Evolutionary conservation across 805 yeast genomes (phyloP), one percentile per base, ranked within the genome.

Genomic region (Metschnikowia reukaufii): DNA sequence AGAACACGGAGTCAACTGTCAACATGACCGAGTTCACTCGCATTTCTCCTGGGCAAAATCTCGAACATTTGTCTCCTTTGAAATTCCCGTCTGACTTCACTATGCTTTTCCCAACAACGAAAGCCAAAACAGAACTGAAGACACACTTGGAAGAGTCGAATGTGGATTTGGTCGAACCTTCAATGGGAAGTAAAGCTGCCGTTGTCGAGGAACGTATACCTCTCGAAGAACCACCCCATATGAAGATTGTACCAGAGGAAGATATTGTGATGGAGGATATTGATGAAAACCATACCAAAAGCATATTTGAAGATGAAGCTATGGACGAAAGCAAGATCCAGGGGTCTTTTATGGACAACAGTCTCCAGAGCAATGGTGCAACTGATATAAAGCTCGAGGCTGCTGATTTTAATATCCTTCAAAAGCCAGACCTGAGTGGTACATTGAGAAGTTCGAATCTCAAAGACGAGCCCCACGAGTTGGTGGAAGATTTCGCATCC

Each of bases 51-150:
- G 51, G 56, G 9, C 39, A 48, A 44, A 25, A 39, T 6, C 27
- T 44, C 15, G 43, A 47, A 21, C 52, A 51, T 13, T 49, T 65
- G 23, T 64, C 70, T 2, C 72, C 73, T 1, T 56, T 62, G 12
- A 67, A 68, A 47, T 49, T 51, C 13, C 57, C 65, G 3, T 55
- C 64, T 3, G 73, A 68, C 34, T 65, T 68, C 46, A 66, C 71
- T 5, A 65, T 65, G 69, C 50, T 66, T 17, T 43, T 61, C 16
- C 69, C 67, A 40, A 21, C 47, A 29, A 44, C 46, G 37, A 16
- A 51, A 58, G 17, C 36, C 19, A 36, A 36, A n/a, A 20, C 34
- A 12, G 48, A 45, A 27, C 33, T 34, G 12, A 29, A 37, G 18
- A 25, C 29, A 5, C 15, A 10, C 7, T 19, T 13, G 16, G 37